Evolutionary conservation across 1,284 basidiomycete species (phyloP).

Genomic region (Vanrija sp.): DNA sequence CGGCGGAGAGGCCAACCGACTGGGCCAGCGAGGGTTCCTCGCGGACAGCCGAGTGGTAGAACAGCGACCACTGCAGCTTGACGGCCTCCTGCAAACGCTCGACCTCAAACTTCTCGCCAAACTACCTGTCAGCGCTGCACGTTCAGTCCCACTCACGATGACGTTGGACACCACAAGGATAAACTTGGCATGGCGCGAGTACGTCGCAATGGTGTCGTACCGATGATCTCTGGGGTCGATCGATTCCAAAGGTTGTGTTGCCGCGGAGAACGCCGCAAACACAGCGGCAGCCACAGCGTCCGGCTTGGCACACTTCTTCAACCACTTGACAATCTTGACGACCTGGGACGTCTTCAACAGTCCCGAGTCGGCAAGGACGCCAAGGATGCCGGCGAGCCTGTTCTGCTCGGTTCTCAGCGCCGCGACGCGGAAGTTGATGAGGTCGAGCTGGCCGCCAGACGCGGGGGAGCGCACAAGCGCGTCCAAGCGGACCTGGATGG

Average conservation of each 20-base stretch:
- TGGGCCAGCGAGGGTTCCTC: conserved; percentile 58
- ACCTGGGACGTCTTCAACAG: conserved; percentile 39
- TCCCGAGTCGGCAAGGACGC: conserved; percentile 26
- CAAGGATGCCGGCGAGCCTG: conserved; percentile 33
- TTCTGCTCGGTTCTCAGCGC: conserved; percentile 34
- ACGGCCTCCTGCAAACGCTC: conserved; percentile 71
- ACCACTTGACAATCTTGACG: conserved; percentile 40
- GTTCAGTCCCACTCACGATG: conserved; percentile 3
- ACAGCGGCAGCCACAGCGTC: conserved; percentile 32
- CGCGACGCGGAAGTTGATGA: conserved; percentile 32
- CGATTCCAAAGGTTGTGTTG: conserved; percentile 29
- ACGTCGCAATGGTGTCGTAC: conserved; percentile 19
- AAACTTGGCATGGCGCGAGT: conserved; percentile 28
- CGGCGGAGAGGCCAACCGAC: conserved; percentile 65
- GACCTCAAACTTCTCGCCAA: conserved; percentile 61
- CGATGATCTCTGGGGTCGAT: conserved; percentile 20
- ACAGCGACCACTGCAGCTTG: conserved; percentile 81
- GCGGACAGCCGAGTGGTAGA: conserved; percentile 68
- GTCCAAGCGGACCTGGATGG: conserved; percentile 24
- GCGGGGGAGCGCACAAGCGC: conserved; percentile 20
- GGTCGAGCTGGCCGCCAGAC: conserved; percentile 29
- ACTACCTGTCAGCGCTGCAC: conserved; percentile 15
- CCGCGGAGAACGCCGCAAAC: conserved; percentile 28
- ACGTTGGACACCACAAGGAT: conserved; percentile 34
- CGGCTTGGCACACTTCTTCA: conserved; percentile 33